Evolutionary conservation across 257 asterid species (phyloP).

Genomic region (Cruciata laevipes): DNA sequence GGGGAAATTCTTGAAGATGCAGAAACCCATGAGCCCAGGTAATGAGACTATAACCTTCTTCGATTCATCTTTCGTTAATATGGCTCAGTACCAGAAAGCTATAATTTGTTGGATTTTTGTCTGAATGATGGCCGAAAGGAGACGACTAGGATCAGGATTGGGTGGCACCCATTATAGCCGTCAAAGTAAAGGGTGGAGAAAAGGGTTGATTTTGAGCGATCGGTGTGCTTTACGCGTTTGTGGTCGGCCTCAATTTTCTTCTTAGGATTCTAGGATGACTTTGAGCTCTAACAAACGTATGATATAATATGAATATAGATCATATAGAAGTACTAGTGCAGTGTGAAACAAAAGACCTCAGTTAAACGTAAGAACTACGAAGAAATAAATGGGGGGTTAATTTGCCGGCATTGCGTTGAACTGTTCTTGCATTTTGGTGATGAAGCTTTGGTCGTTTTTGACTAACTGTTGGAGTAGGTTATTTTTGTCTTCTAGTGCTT

Average conservation of each 20-base stretch:
- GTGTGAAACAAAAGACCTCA: constrained; percentile 7
- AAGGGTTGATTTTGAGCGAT: background rate
- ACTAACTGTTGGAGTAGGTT: background rate
- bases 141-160: background rate
- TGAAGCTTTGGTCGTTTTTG: background rate
- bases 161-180: background rate
- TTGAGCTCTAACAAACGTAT: background rate
- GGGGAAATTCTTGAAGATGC: constrained; percentile 18
- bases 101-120: background rate
- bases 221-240: background rate
- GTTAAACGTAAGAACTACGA: background rate
- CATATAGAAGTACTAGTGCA: background rate
- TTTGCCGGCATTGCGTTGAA: background rate
- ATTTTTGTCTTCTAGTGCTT: background rate
- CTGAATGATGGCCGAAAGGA: constrained; percentile 5
- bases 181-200: background rate
- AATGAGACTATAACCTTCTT: background rate
- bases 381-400: background rate
- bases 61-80: constrained; percentile 7
- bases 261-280: constrained; percentile 6
- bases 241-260: background rate
- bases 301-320: background rate
- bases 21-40: constrained; percentile 21
- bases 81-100: constrained; percentile 5
- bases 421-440: background rate